phyloP scores from a whole-genome alignment of 257 asterid genomes.

The Thymus quinquecostatus region DNA sequence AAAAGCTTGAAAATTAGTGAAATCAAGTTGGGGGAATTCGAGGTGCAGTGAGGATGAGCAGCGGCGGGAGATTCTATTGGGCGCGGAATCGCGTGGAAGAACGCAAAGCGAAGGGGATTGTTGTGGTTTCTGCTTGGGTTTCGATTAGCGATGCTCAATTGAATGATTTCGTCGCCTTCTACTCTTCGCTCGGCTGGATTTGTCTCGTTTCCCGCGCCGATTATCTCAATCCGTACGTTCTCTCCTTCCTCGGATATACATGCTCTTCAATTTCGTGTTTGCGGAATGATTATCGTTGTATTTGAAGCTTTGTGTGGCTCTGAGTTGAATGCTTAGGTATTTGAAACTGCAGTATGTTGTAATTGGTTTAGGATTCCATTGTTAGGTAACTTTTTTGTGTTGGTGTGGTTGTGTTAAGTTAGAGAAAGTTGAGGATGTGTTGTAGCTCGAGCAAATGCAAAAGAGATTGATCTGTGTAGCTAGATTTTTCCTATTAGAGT shows the following conservation, averaged over 20 bases:
- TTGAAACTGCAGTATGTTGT: slow-evolving; percentile 19
- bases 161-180: slow-evolving; percentile 52
- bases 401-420: slow-evolving; percentile 16
- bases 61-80: slow-evolving; percentile 72
- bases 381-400: background rate
- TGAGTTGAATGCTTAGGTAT: slow-evolving; percentile 9
- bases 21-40: background rate
- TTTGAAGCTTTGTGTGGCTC: background rate
- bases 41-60: slow-evolving; percentile 38
- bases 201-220: slow-evolving; percentile 81
- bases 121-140: slow-evolving; percentile 69
- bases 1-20: background rate
- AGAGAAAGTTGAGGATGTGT: slow-evolving; percentile 2
- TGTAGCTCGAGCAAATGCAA: background rate
- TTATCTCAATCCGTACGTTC: slow-evolving; percentile 70
- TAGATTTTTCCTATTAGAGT: background rate
- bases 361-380: slow-evolving; percentile 18
- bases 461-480: background rate
- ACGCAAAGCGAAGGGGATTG: slow-evolving; percentile 59
- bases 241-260: background rate
- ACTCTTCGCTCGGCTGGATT: slow-evolving; percentile 79
- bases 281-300: slow-evolving; percentile 8
- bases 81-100: slow-evolving; percentile 42
- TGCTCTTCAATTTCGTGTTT: background rate
- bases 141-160: slow-evolving; percentile 59